phyloP scores from a whole-genome alignment of 768 basidiomycete genomes.

The Lentinula lateritia region DNA sequence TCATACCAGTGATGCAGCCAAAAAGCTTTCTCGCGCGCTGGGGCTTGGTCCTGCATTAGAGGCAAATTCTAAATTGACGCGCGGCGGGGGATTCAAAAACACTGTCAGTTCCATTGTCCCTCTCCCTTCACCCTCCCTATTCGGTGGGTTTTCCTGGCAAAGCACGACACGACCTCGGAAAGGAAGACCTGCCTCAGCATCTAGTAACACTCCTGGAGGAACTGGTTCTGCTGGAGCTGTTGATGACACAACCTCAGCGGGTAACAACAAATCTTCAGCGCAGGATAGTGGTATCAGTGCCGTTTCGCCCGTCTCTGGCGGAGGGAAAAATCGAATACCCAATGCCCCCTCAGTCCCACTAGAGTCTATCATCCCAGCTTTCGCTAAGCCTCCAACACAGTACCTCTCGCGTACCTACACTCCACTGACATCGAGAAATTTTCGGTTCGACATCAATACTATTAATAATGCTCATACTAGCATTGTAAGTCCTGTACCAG shows the following conservation, averaged over 20 bases:
- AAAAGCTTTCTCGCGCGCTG: constrained; percentile 2
- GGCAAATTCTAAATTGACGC: background rate
- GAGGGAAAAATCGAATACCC: constrained; percentile 9
- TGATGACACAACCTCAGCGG: background rate
- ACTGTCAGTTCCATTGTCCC: background rate
- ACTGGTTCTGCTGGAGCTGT: background rate
- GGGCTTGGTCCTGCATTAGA: background rate
- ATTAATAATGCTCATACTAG: background rate
- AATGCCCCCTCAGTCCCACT: constrained; percentile 49
- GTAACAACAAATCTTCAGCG: background rate
- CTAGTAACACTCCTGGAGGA: background rate
- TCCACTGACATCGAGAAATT: constrained; percentile 67
- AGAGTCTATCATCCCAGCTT: constrained; percentile 79
- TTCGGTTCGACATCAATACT: constrained; percentile 54
- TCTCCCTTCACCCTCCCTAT: constrained; percentile 1
- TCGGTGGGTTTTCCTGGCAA: constrained; percentile 2
- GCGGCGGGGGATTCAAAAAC: background rate
- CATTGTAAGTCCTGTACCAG: constrained; percentile 20
- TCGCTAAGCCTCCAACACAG: constrained; percentile 77
- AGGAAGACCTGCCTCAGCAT: background rate
- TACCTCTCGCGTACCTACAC: constrained; percentile 69
- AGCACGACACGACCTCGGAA: background rate
- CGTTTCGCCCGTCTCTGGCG: constrained; percentile 26
- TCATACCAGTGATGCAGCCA: background rate
- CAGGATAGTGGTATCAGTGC: background rate